Base-by-base conservation (phyloP, 2,329 filamentous ascomycete species). In the Claviceps sp. region DNA sequence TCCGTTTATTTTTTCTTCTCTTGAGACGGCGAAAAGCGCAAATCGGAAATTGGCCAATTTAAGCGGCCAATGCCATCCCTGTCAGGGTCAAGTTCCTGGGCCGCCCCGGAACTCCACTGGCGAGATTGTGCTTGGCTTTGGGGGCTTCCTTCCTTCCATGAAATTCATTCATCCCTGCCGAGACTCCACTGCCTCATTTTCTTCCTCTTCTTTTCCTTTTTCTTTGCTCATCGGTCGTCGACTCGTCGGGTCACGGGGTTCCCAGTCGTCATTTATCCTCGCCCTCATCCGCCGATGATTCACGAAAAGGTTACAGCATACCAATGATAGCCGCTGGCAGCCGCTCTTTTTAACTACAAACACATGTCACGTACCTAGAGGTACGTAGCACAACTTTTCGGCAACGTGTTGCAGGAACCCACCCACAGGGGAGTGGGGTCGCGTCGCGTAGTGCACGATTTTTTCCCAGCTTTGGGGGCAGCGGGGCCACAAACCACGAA, bases 11-110 rank as follows among this genome's bases (percentile, higher is more conserved):
- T 24, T 14, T n/a, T 5, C 6, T 45, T 26, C 26, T 10, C n/a
- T 34, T n/a, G n/a, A 3, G 3, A 13, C 10, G n/a, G 44, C n/a
- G 26, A 47, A 24, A 30, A 37, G 16, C 44, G 22, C 6, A 24
- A 19, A 11, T 16, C 50, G 55, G 52, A 61, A 59, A 61, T 60
- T 61, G 58, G 48, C 52, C 57, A 60, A 60, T 59, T 59, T 60
- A 13, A 47, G 44, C 44, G 44, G 44, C 44, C 44, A 47, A 47
- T 47, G 44, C 26, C 26, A 46, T 39, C 24, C 47, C 34, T 34
- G 51, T 30, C 46, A 43, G 45, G 48, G 53, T 48, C 51, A 47
- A 34, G 52, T 56, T 51, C 48, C 52, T 51, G 55, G 51, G 50
- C 54, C 54, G 50, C 52, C 52, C 54, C 52, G 48, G 37, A 49